Evolutionary conservation across 352 stramenopile species (phyloP), one percentile per base, ranked within the genome.

Genomic region (Globisporangium cederbergense): DNA sequence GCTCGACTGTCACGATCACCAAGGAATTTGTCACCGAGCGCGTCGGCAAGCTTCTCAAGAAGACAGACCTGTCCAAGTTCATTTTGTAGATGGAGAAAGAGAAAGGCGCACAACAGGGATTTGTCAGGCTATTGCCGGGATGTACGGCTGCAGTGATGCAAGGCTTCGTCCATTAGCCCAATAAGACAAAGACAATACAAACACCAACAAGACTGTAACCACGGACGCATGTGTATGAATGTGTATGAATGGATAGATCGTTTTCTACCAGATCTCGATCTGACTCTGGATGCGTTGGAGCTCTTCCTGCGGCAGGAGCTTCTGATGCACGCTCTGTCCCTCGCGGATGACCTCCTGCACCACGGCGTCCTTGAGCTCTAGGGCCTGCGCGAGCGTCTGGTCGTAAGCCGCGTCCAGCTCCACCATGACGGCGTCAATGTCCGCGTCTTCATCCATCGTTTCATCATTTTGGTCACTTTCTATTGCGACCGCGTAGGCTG

Each of bases 41-140:
- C 53, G 82, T 99, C 20, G 90, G 90, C 58, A 96, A 97, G 55
- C 79, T 99, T 65, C 88, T 99, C 69, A 97, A 97, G 77, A 95
- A 93, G 67, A 97, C 87, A 64, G 97, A 99, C 75, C 86, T 99
- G 38, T 98, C 95, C 62, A 98, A 98, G 83, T 99, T 98, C 78
- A 99, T 99, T 83, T 88, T 99, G 73, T 99, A 97, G 79, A 79
- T 58, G 42, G 25, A 1, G 20, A 28, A 28, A 28, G 25, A 28
- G 25, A 28, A 28, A 28, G 25, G 25, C 25, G 25, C 25, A 28
- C 25, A 28, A 25, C 25, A 28, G 25, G 25, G 25, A 28, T 11
- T 13, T 20, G 28, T 45, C 16, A 22, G 38, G 8, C 30, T 30
- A 57, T 43, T 43, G n/a, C n/a, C 14, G 18, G 16, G 54, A 55